Evolutionary conservation across 306 rosid species (phyloP), one percentile per base, ranked within the genome.

Genomic region (Citrullus colocynthis): DNA sequence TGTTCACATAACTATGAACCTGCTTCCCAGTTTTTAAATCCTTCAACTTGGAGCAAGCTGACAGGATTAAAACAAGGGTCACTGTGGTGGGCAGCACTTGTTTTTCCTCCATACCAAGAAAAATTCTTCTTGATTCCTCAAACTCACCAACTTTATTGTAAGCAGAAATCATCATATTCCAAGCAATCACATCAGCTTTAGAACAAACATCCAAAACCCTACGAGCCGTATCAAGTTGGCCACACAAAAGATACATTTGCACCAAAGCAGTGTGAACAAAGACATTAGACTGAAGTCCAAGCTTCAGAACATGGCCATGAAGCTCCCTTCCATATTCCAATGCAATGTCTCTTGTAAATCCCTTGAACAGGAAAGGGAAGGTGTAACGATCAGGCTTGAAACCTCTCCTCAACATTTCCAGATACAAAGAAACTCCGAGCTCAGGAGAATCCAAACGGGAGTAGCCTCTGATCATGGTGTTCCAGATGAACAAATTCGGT

Each of bases 131-230:
- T 6, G 95, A 87, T 81, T 90, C 87, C 80, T 87, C 77, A 78
- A 82, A 90, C 55, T 60, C 82, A 84, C 85, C 89, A 71, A 84
- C 80, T 85, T 88, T 88, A 45, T 91, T 90, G 80, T 90, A 89
- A 58, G 90, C 96, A 9, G 97, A 91, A 62, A 94, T 83, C 89
- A 94, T 80, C 51, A 78, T 86, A 78, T 94, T 94, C 98, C 98
- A 94, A 41, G 90, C 84, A 6, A 89, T 81, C 39, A 85, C 98
- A 73, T 90, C 98, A 87, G 86, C 85, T 55, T n/a, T 65, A 74
- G 70, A 82, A 57, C 87, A 82, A 88, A 44, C 70, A 64, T 85
- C 70, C 17, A 94, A 90, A 81, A 91, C 85, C 78, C 80, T 80
- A 42, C 82, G 86, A 36, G 95, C 97, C 87, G 82, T 72, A 78